Percentiles rank a stretch among this genome's conserved stretches.
These are phyloP conservation scores for Pseudocercospora crystallina DNA, from an alignment of 2,329 filamentous ascomycete species.

Conservation along the genomic window DNA sequence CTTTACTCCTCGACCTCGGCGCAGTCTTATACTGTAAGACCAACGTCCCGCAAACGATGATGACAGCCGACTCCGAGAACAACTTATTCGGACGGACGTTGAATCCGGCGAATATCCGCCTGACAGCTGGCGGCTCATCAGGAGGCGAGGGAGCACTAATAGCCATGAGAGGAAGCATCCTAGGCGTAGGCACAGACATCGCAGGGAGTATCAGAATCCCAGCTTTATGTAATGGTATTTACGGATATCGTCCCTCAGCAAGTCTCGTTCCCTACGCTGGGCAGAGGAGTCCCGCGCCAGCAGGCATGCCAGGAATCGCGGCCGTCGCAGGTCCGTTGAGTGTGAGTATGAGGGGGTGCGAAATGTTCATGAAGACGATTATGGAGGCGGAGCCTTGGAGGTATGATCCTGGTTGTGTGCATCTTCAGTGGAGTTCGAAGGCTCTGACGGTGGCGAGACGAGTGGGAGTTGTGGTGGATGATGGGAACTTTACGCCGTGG, in stretches of 20 bases:
- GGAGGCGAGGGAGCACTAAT: constrained; percentile 65
- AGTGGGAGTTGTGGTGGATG: constrained; percentile 51
- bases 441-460: constrained; percentile 6
- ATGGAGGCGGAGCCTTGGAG: constrained; percentile 40
- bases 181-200: constrained; percentile 65
- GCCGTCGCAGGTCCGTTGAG: constrained; percentile 29
- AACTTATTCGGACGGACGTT: constrained; percentile 49
- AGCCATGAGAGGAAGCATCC: constrained; percentile 56
- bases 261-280: constrained; percentile 28
- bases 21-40: constrained; percentile 56
- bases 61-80: constrained; percentile 31
- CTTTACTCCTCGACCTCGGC: constrained; percentile 45
- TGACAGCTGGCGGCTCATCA: constrained; percentile 64
- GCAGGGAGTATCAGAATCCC: constrained; percentile 71
- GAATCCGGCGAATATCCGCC: constrained; percentile 61
- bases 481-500: constrained; percentile 50
- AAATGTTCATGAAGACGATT: constrained; percentile 25
- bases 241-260: constrained; percentile 21
- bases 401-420: constrained; percentile 38
- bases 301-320: constrained; percentile 29
- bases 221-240: constrained; percentile 65
- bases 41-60: constrained; percentile 53
- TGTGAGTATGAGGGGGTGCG: constrained; percentile 24
- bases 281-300: constrained; percentile 38
- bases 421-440: constrained; percentile 43